phyloP scores from a whole-genome alignment of 176 grass and related monocot species.

The Avena insularis region DNA sequence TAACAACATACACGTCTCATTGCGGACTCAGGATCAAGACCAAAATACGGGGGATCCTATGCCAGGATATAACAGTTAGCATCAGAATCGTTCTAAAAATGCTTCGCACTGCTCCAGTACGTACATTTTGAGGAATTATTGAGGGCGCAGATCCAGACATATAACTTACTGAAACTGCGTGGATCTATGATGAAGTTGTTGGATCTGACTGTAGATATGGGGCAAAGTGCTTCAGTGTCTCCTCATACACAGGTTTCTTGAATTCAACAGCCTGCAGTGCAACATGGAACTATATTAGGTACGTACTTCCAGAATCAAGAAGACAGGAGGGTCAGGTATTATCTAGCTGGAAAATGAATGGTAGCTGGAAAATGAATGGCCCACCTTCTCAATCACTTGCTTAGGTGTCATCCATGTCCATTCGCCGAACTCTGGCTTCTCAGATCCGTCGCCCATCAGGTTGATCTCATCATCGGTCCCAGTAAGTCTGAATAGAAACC shows the following conservation, averaged over 20 bases:
- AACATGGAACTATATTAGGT: constrained; percentile 44
- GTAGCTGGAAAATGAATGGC: too few relatives aligned
- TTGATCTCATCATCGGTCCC: constrained; percentile 88
- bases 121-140: constrained; percentile 18
- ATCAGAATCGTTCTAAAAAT: not conserved
- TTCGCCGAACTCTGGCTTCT: constrained; percentile 89
- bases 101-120: not conserved
- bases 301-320: not conserved
- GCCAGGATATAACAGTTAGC: not conserved
- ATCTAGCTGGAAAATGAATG: not conserved
- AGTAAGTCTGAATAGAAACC: constrained; percentile 88
- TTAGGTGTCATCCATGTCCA: constrained; percentile 89
- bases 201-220: constrained; percentile 69
- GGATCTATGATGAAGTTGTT: constrained; percentile 35
- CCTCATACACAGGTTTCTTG: constrained; percentile 93
- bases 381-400: constrained; percentile 85
- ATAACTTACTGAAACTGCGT: not conserved
- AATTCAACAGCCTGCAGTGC: constrained; percentile 84
- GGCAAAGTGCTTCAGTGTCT: constrained; percentile 70
- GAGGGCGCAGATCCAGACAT: not conserved
- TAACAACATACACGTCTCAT: not conserved
- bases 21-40: not conserved
- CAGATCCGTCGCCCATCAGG: constrained; percentile 81
- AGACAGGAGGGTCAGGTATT: not conserved
- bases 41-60: not conserved